A percentile compares a stretch with the other conserved stretches of the same genome.
Evolutionary conservation across 2,329 filamentous ascomycete species (phyloP).

Genomic region (Amauroascus verrucosus): DNA sequence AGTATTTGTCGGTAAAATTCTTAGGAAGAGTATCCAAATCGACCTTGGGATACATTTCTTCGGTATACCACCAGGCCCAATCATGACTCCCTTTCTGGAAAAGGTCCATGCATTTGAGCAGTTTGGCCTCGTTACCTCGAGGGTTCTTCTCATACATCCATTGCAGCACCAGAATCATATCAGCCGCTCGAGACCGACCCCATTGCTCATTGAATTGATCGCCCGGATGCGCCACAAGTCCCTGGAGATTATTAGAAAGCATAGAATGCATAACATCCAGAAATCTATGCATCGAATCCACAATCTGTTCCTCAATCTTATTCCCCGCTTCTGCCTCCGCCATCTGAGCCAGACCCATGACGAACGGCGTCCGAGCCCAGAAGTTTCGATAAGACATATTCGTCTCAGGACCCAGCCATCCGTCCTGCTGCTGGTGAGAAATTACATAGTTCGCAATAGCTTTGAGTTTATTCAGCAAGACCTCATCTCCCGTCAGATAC

Average conservation of each 20-base stretch:
- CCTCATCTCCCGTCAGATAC: slow-evolving; percentile 40
- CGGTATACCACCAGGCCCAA: slow-evolving; percentile 35
- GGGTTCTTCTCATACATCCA: slow-evolving; percentile 42
- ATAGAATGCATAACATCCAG: slow-evolving; percentile 44
- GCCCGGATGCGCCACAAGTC: slow-evolving; percentile 38
- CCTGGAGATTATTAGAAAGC: slow-evolving; percentile 45
- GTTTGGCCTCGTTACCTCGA: slow-evolving; percentile 24
- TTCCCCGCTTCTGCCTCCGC: slow-evolving; percentile 41
- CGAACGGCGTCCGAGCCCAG: slow-evolving; percentile 45
- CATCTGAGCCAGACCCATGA: slow-evolving; percentile 40
- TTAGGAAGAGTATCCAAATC: slow-evolving; percentile 27
- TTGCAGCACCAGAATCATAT: slow-evolving; percentile 40
- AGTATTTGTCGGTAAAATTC: slow-evolving; percentile 26
- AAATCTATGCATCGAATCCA: slow-evolving; percentile 44
- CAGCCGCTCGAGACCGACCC: slow-evolving; percentile 33
- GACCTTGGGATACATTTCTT: slow-evolving; percentile 30
- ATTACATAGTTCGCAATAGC: slow-evolving; percentile 40
- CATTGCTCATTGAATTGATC: slow-evolving; percentile 37
- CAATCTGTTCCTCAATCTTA: slow-evolving; percentile 34
- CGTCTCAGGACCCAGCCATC: slow-evolving; percentile 49
- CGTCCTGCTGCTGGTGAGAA: slow-evolving; percentile 42
- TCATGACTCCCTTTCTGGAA: slow-evolving; percentile 32
- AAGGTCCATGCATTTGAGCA: slow-evolving; percentile 38
- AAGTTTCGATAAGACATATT: slow-evolving; percentile 37
- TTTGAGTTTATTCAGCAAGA: slow-evolving; percentile 43